These are phyloP conservation scores for Lasiosphaeria miniovina DNA, from an alignment of 495 filamentous ascomycete species.

Conservation along the genomic window DNA sequence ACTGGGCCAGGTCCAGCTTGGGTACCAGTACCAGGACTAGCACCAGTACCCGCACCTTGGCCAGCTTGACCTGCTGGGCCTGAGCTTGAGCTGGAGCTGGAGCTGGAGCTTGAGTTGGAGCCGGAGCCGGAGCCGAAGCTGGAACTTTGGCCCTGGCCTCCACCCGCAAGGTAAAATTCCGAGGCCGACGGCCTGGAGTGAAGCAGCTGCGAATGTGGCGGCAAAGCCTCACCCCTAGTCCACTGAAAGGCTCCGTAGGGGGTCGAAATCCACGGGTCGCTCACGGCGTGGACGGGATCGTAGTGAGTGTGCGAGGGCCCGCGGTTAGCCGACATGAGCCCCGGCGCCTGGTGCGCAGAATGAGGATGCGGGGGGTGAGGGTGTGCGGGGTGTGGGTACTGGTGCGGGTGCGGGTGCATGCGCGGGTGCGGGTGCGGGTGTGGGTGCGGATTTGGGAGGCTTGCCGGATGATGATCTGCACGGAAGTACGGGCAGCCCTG, in stretches of 20 bases:
- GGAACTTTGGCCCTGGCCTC: background rate
- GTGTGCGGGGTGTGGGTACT: background rate
- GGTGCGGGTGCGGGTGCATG: slow-evolving; percentile 9
- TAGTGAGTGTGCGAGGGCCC: slow-evolving; percentile 4
- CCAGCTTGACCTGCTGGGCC: background rate
- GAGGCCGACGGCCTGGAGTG: background rate
- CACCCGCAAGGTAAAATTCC: background rate
- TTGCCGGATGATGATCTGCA: slow-evolving; percentile 1
- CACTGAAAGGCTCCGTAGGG: slow-evolving; percentile 11
- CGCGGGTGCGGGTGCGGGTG: slow-evolving; percentile 7
- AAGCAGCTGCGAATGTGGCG: slow-evolving; percentile 1
- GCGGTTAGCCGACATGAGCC: no score
- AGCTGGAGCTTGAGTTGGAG: background rate
- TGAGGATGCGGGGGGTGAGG: slow-evolving; percentile 7
- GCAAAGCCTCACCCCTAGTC: slow-evolving; percentile 3
- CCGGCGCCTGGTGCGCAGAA: background rate
- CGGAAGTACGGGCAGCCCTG: slow-evolving; percentile 7
- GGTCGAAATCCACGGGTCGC: slow-evolving; percentile 14
- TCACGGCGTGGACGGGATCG: slow-evolving; percentile 25
- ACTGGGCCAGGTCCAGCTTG: background rate
- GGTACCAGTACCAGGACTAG: background rate
- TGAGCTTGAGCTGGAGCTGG: slow-evolving; percentile 1
- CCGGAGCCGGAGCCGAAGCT: background rate
- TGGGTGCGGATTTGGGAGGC: background rate
- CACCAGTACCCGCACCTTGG: background rate